These are phyloP conservation scores for Amanita thiersii DNA, from an alignment of 768 basidiomycete species.

Conservation along the genomic window DNA sequence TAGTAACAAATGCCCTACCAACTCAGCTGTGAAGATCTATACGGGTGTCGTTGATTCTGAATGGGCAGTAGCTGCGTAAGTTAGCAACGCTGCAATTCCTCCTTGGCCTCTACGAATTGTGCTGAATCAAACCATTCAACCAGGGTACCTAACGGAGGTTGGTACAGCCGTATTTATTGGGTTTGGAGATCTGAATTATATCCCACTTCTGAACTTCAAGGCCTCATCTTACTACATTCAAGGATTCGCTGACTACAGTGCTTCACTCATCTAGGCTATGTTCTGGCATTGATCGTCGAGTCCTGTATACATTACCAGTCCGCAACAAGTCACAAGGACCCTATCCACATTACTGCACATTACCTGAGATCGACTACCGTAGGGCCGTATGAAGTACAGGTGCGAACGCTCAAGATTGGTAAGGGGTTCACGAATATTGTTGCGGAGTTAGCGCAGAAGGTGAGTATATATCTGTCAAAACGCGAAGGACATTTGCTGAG, in stretches of 20 bases:
- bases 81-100: too few species aligned
- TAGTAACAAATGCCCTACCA: background rate
- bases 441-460: slow-evolving; percentile 53
- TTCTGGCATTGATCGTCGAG: slow-evolving; percentile 45
- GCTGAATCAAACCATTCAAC: too few species aligned
- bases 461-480: slow-evolving; percentile 14
- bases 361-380: slow-evolving; percentile 39
- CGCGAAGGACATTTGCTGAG: background rate
- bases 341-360: slow-evolving; percentile 53
- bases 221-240: too few species aligned
- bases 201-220: too few species aligned
- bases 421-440: slow-evolving; percentile 47
- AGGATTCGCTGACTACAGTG: too few species aligned
- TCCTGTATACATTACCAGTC: slow-evolving; percentile 47
- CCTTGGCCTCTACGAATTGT: too few species aligned
- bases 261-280: slow-evolving; percentile 38
- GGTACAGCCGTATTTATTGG: background rate
- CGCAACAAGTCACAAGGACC: slow-evolving; percentile 39
- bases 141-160: slow-evolving; percentile 51
- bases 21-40: slow-evolving; percentile 5
- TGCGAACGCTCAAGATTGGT: slow-evolving; percentile 41
- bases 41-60: too few species aligned
- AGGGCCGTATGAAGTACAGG: slow-evolving; percentile 36
- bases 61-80: too few species aligned
- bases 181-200: background rate